These are phyloP conservation scores for Oleoguttula mirabilis DNA, from an alignment of 495 filamentous ascomycete genomes.

Conservation along the genomic window DNA sequence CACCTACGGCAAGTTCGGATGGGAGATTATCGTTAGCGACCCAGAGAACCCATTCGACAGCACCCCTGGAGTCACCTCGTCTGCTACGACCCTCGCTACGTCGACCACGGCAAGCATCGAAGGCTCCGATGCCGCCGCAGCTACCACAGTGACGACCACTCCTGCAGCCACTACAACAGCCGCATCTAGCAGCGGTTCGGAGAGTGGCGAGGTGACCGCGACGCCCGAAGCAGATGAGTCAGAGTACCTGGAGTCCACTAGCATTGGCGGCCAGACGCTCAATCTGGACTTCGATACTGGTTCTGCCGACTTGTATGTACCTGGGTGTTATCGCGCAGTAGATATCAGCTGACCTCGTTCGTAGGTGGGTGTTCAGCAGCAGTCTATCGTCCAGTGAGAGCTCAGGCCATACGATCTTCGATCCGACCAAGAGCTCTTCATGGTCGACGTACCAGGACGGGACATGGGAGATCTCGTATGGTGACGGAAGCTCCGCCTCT, in stretches of 20 bases:
- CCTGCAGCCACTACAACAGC: not conserved
- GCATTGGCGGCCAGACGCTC: conserved; percentile 60
- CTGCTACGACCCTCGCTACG: not conserved
- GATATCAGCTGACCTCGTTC: conserved; percentile 20
- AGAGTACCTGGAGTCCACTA: conserved; percentile 60
- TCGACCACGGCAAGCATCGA: not conserved
- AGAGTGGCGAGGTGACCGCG: conserved; percentile 44
- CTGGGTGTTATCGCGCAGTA: no score
- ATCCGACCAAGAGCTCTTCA: conserved; percentile 48
- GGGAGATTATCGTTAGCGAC: conserved; percentile 16
- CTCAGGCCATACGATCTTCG: conserved; percentile 47
- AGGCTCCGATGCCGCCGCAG: not conserved
- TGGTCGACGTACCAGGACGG: conserved; percentile 36
- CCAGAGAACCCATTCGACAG: not conserved
- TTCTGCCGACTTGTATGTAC: conserved; percentile 51
- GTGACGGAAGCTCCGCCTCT: conserved; percentile 53
- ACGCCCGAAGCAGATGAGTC: conserved; percentile 49
- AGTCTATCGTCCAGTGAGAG: conserved; percentile 36
- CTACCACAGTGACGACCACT: not conserved
- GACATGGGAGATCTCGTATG: conserved; percentile 60
- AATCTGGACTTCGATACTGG: conserved; percentile 76
- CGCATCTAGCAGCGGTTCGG: not conserved
- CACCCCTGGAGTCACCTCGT: not conserved
- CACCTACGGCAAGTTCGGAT: conserved; percentile 16
- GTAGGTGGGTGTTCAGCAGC: conserved; percentile 62